Base-by-base conservation (phyloP, 2,329 filamentous ascomycete species). In the Paraconiothyrium brasiliense region DNA sequence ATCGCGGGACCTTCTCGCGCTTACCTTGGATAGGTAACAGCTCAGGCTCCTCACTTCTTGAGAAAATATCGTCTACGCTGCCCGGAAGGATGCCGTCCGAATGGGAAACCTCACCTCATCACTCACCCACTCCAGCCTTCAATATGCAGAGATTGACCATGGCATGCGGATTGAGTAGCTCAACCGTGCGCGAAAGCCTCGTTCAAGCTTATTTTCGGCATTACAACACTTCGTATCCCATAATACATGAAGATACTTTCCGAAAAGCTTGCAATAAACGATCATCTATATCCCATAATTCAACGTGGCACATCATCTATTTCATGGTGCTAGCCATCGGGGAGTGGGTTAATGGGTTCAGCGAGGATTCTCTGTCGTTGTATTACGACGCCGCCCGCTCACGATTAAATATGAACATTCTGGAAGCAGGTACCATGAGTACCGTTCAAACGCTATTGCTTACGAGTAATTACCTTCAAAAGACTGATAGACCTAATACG, bases 341-440 rank as follows among this genome's bases (percentile, higher is more conserved):
- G 14, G 46, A 48, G 22, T 48, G 46, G 46, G 27, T 48, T 9
- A 48, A 22, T 16, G 22, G 22, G 1, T 48, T 48, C 46, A 32
- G 27, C 24, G 24, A 48, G 22, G 46, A 44, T 44, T 22, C 46
- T 14, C 3, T 32, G 24, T 48, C 46, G 1, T 11, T 48, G 13
- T 48, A 48, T 22, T 48, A 30, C 20, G 46, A 48, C 20, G 46
- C 46, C 22, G 46, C 46, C 27, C 46, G 46, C 22, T 48, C 46
- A 14, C 22, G 46, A 30, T 30, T 48, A 11, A 48, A n/a, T 24
- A 32, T 48, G 11, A 16, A 32, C 13, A 48, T 22, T 9, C 22
- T 48, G 27, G 46, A 48, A 22, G 27, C 46, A 4, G 46, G 46
- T 30, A 30, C 46, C 10, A 48, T 48, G 1, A 32, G 22, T 11